Base-by-base conservation (phyloP, 1,139 yeast genomes). In the Yamadazyma trypodendri region DNA sequence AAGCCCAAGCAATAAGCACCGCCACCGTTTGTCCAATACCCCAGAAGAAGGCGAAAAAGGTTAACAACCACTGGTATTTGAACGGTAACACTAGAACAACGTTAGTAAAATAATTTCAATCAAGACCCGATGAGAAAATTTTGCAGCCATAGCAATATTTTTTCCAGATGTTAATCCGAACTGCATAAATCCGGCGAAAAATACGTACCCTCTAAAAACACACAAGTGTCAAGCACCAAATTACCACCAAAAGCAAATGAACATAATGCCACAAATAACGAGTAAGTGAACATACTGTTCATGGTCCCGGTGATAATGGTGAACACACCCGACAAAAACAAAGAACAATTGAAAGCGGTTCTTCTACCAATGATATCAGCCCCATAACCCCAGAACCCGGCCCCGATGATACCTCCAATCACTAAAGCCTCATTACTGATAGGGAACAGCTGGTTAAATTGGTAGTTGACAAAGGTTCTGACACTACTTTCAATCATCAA, bases 11-110 rank as follows among this genome's bases (percentile, higher is more conserved):
- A 29, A 77, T 51, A n/a, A 76, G 61, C 18, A 65, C 65, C 7
- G 81, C 75, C 33, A 79, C 60, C 0, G 81, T 72, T 55, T 78
- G 83, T 29, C 84, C 84, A 36, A 79, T 55, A 40, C 81, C 82
- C 84, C 84, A 79, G 63, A 76, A 79, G 21, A 66, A 60, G 6
- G 84, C 83, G 63, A 79, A 66, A 25, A 75, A 61, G 0, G 83
- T 77, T 37, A 77, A 64, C 42, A 79, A 56, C 68, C 72, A 77
- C 49, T 77, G 80, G 47, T 70, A 61, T 35, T 69, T 71, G 31
- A 64, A 62, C 2, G 85, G 84, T 40, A 79, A 57, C 46, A 68
- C 41, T 38, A 37, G 10, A 37, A 23, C 13, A n/a, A 24, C 31
- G 36, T 36, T 36, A 32, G 36, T 32, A 32, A 16, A 28, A 15